These are phyloP conservation scores for Podochytrium sp. DNA, from an alignment of 192 early-diverging fungal genomes.

Conservation along the genomic window DNA sequence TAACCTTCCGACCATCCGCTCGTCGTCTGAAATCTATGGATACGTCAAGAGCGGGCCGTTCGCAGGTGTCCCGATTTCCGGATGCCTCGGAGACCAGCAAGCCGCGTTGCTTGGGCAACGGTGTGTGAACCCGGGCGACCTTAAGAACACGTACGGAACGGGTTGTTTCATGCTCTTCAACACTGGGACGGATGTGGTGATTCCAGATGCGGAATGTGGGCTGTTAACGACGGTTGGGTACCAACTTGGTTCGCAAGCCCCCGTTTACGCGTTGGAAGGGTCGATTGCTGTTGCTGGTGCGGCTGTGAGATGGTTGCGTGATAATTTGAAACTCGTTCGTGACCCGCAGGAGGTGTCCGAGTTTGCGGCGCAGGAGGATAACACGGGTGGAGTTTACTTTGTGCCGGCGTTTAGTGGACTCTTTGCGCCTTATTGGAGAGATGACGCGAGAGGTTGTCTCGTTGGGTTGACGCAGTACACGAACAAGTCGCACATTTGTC, in stretches of 20 bases:
- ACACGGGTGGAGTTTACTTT: constrained; percentile 92
- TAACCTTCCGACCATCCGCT: constrained; percentile 77
- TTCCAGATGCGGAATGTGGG: constrained; percentile 72
- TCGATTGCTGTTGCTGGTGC: constrained; percentile 91
- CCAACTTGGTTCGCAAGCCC: constrained; percentile 75
- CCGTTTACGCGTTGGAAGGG: constrained; percentile 91
- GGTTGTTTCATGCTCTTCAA: constrained; percentile 97
- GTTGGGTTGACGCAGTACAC: constrained; percentile 89
- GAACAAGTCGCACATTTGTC: constrained; percentile 80
- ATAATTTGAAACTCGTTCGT: constrained; percentile 85
- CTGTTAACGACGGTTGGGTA: constrained; percentile 90
- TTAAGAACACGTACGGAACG: constrained; percentile 97
- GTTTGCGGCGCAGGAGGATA: constrained; percentile 67
- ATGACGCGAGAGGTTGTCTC: constrained; percentile 85
- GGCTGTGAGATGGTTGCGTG: constrained; percentile 90
- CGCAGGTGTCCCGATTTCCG: constrained; percentile 77
- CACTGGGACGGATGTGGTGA: constrained; percentile 77
- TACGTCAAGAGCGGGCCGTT: constrained; percentile 57
- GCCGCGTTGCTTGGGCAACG: constrained; percentile 93
- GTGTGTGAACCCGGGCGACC: constrained; percentile 83
- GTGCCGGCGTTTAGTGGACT: constrained; percentile 92
- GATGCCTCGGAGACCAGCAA: constrained; percentile 93
- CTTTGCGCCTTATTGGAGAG: constrained; percentile 94
- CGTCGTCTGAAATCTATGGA: constrained; percentile 82
- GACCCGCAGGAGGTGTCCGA: constrained; percentile 70